Percentiles rank a stretch among this genome's conserved stretches.
Evolutionary conservation across 139 green algal species (phyloP).

Genomic region (Auxenochlorella pyrenoidosa): DNA sequence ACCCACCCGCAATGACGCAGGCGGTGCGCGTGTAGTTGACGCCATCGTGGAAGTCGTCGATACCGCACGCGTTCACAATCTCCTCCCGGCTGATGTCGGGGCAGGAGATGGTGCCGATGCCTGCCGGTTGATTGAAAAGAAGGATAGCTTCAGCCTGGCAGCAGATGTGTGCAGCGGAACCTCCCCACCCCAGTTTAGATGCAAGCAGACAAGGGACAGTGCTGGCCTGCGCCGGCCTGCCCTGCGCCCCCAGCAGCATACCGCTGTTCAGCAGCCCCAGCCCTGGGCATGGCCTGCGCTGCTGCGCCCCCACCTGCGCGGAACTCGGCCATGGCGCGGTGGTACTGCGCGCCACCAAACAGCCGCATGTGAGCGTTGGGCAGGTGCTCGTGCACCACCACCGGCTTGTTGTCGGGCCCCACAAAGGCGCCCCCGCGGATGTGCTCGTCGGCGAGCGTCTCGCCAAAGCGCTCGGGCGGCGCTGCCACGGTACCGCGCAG

Average conservation of each 20-base stretch:
- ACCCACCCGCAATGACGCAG: slow-evolving; percentile 85
- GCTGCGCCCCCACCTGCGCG: slow-evolving; percentile 33
- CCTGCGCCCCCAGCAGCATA: background rate
- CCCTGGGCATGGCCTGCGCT: background rate
- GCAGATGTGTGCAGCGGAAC: too few relatives aligned
- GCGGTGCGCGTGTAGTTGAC: slow-evolving; percentile 96
- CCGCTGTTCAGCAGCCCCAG: background rate
- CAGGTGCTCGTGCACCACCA: slow-evolving; percentile 63
- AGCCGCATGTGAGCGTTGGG: slow-evolving; percentile 95
- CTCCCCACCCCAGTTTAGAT: too few relatives aligned
- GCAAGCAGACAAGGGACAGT: too few relatives aligned
- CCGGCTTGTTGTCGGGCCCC: slow-evolving; percentile 62
- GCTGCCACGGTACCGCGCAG: slow-evolving; percentile 85
- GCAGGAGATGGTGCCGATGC: slow-evolving; percentile 75
- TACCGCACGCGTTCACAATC: slow-evolving; percentile 95
- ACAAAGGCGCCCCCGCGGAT: slow-evolving; percentile 87
- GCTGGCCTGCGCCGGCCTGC: background rate
- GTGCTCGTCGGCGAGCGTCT: slow-evolving; percentile 97
- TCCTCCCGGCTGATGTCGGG: slow-evolving; percentile 88
- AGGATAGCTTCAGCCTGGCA: too few relatives aligned
- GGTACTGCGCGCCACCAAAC: slow-evolving; percentile 96
- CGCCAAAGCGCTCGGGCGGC: slow-evolving; percentile 86
- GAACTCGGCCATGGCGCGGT: slow-evolving; percentile 94
- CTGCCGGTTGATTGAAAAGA: too few relatives aligned
- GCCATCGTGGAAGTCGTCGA: slow-evolving; percentile 96